Conservation (phyloP, 345 rosid species). For the Acer yangbiense region DNA sequence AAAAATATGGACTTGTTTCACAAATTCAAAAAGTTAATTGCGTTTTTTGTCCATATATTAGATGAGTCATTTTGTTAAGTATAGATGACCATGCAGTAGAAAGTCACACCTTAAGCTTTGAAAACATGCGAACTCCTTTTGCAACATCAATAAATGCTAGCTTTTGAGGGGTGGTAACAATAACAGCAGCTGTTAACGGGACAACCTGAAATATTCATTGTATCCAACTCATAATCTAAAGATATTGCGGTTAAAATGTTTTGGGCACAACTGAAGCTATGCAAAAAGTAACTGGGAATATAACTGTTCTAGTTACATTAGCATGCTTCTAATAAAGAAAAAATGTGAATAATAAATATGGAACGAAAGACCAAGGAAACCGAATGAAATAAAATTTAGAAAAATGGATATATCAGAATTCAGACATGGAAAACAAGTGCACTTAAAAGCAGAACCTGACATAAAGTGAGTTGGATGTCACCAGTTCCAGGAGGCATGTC, state of each 20-base stretch:
- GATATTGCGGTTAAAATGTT: neutral
- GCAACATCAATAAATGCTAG: conserved; percentile 96
- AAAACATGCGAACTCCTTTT: conserved; percentile 97
- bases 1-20: neutral
- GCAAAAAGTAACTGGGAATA: neutral
- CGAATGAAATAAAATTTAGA: neutral
- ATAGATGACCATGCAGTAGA: conserved; percentile 6
- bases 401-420: neutral
- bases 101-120: conserved; percentile 79
- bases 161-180: conserved; percentile 97
- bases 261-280: neutral
- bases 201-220: conserved; percentile 63
- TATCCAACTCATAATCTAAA: conserved; percentile 18
- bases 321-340: neutral
- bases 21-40: neutral
- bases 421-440: neutral
- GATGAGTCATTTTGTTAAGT: conserved; percentile 1
- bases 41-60: neutral
- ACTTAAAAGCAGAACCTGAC: conserved; percentile 63
- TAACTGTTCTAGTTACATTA: neutral
- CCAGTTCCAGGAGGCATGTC: conserved; percentile 99
- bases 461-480: conserved; percentile 91
- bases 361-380: neutral
- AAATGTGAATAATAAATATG: neutral
- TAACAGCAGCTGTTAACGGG: conserved; percentile 91